A percentile compares a stretch with the other conserved stretches of the same genome.
phyloP scores from a whole-genome alignment of 2,329 filamentous ascomycete species.

The Epichloe sibirici region DNA sequence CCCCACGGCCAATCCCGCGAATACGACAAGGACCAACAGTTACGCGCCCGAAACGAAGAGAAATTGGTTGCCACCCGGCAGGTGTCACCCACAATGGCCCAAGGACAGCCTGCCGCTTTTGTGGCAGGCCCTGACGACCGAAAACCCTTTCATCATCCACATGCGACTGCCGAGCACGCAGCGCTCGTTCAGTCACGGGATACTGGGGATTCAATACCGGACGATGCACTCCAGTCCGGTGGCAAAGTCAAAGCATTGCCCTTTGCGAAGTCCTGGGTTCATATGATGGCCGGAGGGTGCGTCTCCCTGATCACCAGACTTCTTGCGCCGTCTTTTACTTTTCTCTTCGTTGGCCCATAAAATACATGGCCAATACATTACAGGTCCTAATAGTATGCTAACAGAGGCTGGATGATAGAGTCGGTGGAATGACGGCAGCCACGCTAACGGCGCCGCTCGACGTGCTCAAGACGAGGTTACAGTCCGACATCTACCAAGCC shows the following conservation, averaged over 20 bases:
- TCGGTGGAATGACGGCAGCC: constrained; percentile 83
- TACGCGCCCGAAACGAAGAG: background rate
- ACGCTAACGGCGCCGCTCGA: constrained; percentile 91
- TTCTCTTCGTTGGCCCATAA: background rate
- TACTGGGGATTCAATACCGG: constrained; percentile 42
- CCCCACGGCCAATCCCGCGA: background rate
- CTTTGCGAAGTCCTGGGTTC: constrained; percentile 73
- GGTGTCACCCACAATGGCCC: constrained; percentile 17
- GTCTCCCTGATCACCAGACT: constrained; percentile 17
- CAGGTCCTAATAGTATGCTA: constrained; percentile 6
- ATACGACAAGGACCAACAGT: background rate
- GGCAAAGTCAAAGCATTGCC: constrained; percentile 30
- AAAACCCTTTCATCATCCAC: constrained; percentile 17
- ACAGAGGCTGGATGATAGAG: constrained; percentile 31
- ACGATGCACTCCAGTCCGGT: constrained; percentile 22
- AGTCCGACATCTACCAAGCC: constrained; percentile 87
- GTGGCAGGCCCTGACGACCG: constrained; percentile 20
- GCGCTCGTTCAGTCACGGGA: constrained; percentile 47
- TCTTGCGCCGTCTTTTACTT: background rate
- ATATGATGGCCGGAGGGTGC: constrained; percentile 84
- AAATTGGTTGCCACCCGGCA: background rate
- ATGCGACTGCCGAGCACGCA: constrained; percentile 21
- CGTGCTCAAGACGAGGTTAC: constrained; percentile 83
- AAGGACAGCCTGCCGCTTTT: constrained; percentile 17
- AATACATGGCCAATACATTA: too few relatives aligned